A percentile compares a stretch with the other conserved stretches of the same genome.
Evolutionary conservation across 192 early-diverging fungal species (phyloP).

Genomic region (Mortierella antarctica): DNA sequence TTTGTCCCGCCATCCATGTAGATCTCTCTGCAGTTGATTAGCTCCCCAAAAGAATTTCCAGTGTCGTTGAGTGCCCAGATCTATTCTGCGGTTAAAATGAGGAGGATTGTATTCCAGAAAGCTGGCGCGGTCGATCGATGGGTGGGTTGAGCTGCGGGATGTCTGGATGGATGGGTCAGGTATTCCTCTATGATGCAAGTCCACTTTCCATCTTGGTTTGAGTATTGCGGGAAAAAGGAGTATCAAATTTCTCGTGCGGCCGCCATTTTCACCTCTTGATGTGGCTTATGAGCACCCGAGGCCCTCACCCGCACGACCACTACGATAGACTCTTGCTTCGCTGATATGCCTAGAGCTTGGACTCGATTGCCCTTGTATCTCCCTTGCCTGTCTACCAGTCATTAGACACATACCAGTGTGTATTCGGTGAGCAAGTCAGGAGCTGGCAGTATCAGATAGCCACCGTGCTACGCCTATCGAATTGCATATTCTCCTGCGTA

Average conservation of each 20-base stretch:
- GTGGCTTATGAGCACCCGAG: conserved; percentile 13
- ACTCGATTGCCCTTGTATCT: no score
- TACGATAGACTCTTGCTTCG: no score
- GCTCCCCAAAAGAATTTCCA: background rate
- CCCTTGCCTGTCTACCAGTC: no score
- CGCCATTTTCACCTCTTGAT: background rate
- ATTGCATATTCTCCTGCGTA: no score
- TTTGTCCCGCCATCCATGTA: conserved; percentile 6
- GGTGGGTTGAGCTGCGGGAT: conserved; percentile 16
- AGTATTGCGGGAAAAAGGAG: conserved; percentile 47
- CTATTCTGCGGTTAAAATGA: background rate
- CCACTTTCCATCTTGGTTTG: conserved; percentile 52
- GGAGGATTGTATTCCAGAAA: background rate
- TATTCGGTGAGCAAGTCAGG: no score
- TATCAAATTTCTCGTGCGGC: conserved; percentile 13
- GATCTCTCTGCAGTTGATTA: conserved; percentile 26
- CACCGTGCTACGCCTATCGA: no score
- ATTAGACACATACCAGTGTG: no score
- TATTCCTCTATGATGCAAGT: conserved; percentile 9
- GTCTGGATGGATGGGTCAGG: conserved; percentile 34
- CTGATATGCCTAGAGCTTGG: no score
- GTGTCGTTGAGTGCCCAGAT: background rate
- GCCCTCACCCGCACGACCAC: no score
- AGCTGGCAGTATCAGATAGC: no score
- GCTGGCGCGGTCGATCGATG: conserved; percentile 19